These are phyloP conservation scores for Apiotrichum veenhuisii DNA, from an alignment of 1,284 basidiomycete species.

Conservation along the genomic window DNA sequence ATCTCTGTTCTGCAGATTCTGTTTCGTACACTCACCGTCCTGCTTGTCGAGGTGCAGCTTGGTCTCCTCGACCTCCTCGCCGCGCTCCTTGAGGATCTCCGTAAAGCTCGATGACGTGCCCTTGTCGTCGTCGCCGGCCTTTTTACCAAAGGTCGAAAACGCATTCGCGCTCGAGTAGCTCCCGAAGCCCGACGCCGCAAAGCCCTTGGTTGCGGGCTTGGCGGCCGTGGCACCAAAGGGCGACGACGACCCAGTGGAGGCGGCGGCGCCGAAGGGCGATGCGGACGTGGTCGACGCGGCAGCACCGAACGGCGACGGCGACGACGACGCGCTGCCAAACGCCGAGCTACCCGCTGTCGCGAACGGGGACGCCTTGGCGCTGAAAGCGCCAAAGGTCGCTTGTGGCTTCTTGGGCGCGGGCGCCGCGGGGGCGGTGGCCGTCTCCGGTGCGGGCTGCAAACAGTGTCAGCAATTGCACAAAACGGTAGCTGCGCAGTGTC, in stretches of 20 bases:
- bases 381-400: slow-evolving; percentile 59
- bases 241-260: slow-evolving; percentile 36
- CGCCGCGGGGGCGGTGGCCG: slow-evolving; percentile 1
- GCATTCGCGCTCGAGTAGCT: slow-evolving; percentile 33
- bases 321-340: slow-evolving; percentile 33
- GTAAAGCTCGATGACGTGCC: slow-evolving; percentile 27
- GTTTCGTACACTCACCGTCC: slow-evolving; percentile 68
- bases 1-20: background rate
- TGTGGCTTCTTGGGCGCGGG: slow-evolving; percentile 31
- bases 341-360: slow-evolving; percentile 14
- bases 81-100: slow-evolving; percentile 38
- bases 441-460: slow-evolving; percentile 6
- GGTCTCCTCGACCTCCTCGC: slow-evolving; percentile 52
- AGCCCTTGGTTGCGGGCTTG: slow-evolving; percentile 12
- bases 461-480: background rate
- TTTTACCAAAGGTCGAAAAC: slow-evolving; percentile 37
- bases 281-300: slow-evolving; percentile 35
- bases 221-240: slow-evolving; percentile 16
- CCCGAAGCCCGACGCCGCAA: slow-evolving; percentile 34
- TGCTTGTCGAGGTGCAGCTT: slow-evolving; percentile 58
- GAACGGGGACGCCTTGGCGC: slow-evolving; percentile 26
- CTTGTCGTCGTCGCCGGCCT: slow-evolving; percentile 11
- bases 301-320: slow-evolving; percentile 64
- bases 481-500: background rate
- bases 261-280: slow-evolving; percentile 28